Conservation (phyloP, 2,329 filamentous ascomycete species). For the Chaetomium strumarium region DNA sequence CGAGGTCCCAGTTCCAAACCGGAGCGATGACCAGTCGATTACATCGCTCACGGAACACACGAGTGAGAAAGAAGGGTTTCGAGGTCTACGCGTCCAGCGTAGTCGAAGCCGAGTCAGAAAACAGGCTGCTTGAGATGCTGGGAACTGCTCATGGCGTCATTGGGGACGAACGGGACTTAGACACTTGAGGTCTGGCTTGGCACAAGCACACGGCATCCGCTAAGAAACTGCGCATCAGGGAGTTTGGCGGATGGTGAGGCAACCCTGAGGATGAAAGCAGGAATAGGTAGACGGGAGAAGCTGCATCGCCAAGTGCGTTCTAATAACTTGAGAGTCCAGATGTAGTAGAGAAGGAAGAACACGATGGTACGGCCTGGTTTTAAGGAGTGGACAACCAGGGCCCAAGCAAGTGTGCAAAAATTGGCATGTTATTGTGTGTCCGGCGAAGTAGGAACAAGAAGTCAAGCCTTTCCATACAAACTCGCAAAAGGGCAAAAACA, state of each 20-base stretch:
- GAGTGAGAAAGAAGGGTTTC: too few species aligned
- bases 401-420: slow-evolving; percentile 11
- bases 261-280: too few species aligned
- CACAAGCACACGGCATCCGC: slow-evolving; percentile 41
- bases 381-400: neutral
- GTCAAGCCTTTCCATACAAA: neutral
- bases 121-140: slow-evolving; percentile 49
- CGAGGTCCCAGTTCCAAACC: too few species aligned
- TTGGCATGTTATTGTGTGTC: slow-evolving; percentile 18
- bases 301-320: too few species aligned
- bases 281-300: too few species aligned
- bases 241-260: slow-evolving; percentile 27
- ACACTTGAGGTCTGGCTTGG: neutral
- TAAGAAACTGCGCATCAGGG: slow-evolving; percentile 38
- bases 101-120: slow-evolving; percentile 51
- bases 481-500: slow-evolving; percentile 2
- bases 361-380: too few species aligned
- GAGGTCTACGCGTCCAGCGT: slow-evolving; percentile 45
- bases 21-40: too few species aligned
- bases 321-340: too few species aligned
- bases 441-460: slow-evolving; percentile 15
- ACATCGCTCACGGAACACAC: too few species aligned
- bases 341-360: too few species aligned
- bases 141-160: slow-evolving; percentile 16
- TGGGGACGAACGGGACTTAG: neutral